Evolutionary conservation across 345 rosid genomes (phyloP).

Genomic region (Geranium rotundifolium): DNA sequence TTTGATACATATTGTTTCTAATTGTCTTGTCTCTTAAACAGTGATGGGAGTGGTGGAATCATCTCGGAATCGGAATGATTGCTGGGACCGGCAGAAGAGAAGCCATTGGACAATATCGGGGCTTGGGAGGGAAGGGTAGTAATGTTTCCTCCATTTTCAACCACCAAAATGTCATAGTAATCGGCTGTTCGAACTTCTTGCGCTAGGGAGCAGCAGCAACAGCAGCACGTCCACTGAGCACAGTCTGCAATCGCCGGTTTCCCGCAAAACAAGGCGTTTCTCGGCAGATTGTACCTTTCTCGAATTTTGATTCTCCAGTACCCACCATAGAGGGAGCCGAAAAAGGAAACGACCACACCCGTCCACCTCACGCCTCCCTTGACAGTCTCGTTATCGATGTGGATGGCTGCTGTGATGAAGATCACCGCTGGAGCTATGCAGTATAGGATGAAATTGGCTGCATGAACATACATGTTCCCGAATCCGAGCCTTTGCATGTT

Average conservation of each 20-base stretch:
- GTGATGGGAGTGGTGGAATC: conserved; percentile 25
- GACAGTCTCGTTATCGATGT: conserved; percentile 29
- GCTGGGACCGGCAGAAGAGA: not conserved
- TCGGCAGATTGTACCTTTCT: conserved; percentile 34
- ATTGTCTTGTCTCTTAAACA: conserved; percentile 15
- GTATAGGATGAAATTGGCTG: conserved; percentile 34
- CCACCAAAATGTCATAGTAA: conserved; percentile 29
- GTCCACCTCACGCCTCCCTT: conserved; percentile 25
- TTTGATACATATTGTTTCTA: not conserved
- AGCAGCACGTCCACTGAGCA: conserved; percentile 37
- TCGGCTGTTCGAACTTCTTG: conserved; percentile 46
- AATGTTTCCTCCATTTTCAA: conserved; percentile 12
- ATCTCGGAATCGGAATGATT: conserved; percentile 10
- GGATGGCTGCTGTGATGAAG: conserved; percentile 42
- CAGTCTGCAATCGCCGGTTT: conserved; percentile 32
- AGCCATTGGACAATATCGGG: conserved; percentile 1
- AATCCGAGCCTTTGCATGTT: conserved; percentile 55
- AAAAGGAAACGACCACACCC: conserved; percentile 34
- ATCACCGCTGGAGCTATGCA: conserved; percentile 43
- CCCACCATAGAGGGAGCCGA: conserved; percentile 47
- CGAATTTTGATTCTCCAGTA: conserved; percentile 59
- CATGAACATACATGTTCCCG: conserved; percentile 47
- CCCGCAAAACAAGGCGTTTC: conserved; percentile 18
- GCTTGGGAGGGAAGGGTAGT: conserved; percentile 14
- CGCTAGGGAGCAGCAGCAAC: conserved; percentile 44